Evolutionary conservation across 225 moss, liverwort and hornwort species (phyloP).

Genomic region (Physcomitrium patens): DNA sequence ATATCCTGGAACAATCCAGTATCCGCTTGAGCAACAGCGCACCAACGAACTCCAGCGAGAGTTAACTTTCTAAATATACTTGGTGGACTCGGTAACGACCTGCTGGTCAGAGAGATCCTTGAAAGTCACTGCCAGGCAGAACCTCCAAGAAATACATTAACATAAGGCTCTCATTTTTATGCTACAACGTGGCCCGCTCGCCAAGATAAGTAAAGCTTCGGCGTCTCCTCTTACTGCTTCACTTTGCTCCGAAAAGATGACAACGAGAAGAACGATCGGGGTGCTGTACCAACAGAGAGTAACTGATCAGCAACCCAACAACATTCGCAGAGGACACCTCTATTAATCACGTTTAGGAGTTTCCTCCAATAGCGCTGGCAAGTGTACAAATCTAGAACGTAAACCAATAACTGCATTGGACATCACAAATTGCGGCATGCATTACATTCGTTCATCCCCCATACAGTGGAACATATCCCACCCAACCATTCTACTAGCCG

Average conservation of each 20-base stretch:
- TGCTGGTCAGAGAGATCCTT: slow-evolving; percentile 29
- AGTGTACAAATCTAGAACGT: background rate
- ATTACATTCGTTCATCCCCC: background rate
- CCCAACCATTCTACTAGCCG: slow-evolving; percentile 6
- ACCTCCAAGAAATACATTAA: slow-evolving; percentile 48
- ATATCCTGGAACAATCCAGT: slow-evolving; percentile 29
- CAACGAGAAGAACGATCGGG: slow-evolving; percentile 90
- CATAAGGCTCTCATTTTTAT: slow-evolving; percentile 34
- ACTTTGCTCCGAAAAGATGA: slow-evolving; percentile 89
- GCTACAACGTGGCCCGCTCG: slow-evolving; percentile 46
- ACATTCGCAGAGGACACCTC: background rate
- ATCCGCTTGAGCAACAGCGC: background rate
- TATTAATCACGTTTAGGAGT: too few species aligned
- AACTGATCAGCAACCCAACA: slow-evolving; percentile 5
- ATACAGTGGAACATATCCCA: background rate
- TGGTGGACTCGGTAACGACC: slow-evolving; percentile 22
- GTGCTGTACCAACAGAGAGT: slow-evolving; percentile 60
- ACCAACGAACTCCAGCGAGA: background rate
- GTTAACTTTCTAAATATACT: slow-evolving; percentile 17
- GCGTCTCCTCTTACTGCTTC: slow-evolving; percentile 30
- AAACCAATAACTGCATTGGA: background rate
- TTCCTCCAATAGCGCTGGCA: background rate
- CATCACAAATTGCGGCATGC: background rate
- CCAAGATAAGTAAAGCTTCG: slow-evolving; percentile 4
- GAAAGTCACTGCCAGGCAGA: slow-evolving; percentile 25